Conservation (phyloP, 768 basidiomycete species). For the Suillus spraguei region DNA sequence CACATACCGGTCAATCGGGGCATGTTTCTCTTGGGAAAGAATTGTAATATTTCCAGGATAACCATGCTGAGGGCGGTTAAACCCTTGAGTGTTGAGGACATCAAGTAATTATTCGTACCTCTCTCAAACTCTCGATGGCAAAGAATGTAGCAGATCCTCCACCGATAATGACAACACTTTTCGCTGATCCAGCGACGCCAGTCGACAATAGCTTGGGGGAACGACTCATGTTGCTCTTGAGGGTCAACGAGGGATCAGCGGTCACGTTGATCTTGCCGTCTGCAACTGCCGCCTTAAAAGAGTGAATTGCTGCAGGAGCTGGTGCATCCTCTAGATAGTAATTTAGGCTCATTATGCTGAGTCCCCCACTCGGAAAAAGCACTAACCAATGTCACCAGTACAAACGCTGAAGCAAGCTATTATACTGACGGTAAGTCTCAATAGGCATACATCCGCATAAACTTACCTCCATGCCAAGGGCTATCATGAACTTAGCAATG, state of each 20-base stretch:
- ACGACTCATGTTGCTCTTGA: slow-evolving; percentile 68
- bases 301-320: slow-evolving; percentile 77
- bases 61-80: slow-evolving; percentile 55
- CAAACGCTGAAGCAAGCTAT: slow-evolving; percentile 87
- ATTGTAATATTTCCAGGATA: slow-evolving; percentile 79
- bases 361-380: background rate
- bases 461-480: slow-evolving; percentile 85
- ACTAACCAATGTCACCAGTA: slow-evolving; percentile 77
- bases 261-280: slow-evolving; percentile 81
- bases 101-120: slow-evolving; percentile 47
- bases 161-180: slow-evolving; percentile 81
- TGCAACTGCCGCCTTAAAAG: slow-evolving; percentile 66
- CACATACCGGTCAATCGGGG: slow-evolving; percentile 80
- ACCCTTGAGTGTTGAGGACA: background rate
- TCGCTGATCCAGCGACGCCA: slow-evolving; percentile 48
- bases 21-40: slow-evolving; percentile 74
- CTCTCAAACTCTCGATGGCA: slow-evolving; percentile 77
- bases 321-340: slow-evolving; percentile 77
- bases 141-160: slow-evolving; percentile 83
- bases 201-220: slow-evolving; percentile 56
- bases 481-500: slow-evolving; percentile 35
- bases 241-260: slow-evolving; percentile 60
- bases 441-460: slow-evolving; percentile 3
- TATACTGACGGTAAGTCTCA: slow-evolving; percentile 1
- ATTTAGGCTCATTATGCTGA: slow-evolving; percentile 15